Base-by-base conservation (phyloP, 2,329 filamentous ascomycete genomes). In the Cladophialophora psammophila region DNA sequence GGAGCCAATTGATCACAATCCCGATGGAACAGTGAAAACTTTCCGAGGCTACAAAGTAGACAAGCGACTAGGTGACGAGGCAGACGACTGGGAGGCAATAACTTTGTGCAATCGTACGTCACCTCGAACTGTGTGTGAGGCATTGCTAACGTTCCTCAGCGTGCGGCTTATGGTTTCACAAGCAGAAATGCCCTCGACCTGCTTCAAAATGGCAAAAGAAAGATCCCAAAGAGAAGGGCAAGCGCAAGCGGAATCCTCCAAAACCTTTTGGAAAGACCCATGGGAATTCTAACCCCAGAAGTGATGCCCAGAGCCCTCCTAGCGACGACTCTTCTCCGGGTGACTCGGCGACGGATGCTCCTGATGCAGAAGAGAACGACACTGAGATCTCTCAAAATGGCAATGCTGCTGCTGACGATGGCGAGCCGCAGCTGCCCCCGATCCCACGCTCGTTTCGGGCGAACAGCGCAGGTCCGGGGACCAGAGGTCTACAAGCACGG, bases 161-260 rank as follows among this genome's bases (percentile, higher is more conserved):
- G 66, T 99, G 95, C 77, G 95, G 95, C 18, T 88, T 99, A 50
- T 99, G 93, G 93, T 89, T 99, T 73, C 89, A 90, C 68, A 98
- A 97, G 75, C 93, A 91, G 78, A 93, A 91, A 75, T 85, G 82
- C 31, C 95, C 96, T 82, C 89, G 95, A 8, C 95, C 95, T 2
- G 83, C 88, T 62, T 88, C 94, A 68, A 89, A 90, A 71, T 99
- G 94, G 94, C 90, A 90, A 71, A 91, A 87, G 70, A 85, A 83
- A 84, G 38, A 72, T 5, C 73, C 74, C n/a, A 78, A 76, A 63
- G 74, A 77, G 50, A 80, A 79, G 68, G 76, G 76, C 64, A 82
- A 81, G 72, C 77, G 80, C 45, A 71, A 71, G 59, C 62, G 68
- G 35, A 68, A 68, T 52, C 58, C 64, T 34, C 57, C 72, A 18